These are phyloP conservation scores for Circinella minor DNA, from an alignment of 371 early-diverging fungal species.

Conservation along the genomic window DNA sequence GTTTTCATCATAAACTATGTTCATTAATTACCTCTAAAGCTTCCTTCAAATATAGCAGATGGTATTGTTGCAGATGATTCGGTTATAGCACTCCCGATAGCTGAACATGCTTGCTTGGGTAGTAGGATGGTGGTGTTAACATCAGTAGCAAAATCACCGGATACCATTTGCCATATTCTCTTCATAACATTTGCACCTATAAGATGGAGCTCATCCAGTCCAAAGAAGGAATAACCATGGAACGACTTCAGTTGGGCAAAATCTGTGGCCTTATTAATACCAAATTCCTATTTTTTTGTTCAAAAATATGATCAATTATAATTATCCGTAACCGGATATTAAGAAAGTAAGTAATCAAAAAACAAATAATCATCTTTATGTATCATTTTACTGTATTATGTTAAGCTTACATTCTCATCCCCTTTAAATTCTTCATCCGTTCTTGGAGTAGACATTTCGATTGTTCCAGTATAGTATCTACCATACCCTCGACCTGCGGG, in stretches of 20 bases:
- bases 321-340: background rate
- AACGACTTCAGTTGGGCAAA: background rate
- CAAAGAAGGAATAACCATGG: background rate
- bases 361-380: too few species aligned
- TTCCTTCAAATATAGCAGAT: background rate
- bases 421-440: background rate
- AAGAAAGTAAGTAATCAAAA: background rate
- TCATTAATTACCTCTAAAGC: background rate
- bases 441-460: background rate
- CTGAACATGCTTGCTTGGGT: background rate
- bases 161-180: background rate
- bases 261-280: background rate
- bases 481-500: slow-evolving; percentile 11
- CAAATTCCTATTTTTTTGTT: background rate
- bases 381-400: too few species aligned
- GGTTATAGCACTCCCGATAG: background rate
- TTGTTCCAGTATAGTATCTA: background rate
- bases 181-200: background rate
- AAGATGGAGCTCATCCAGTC: background rate
- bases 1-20: background rate
- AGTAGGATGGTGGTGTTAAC: background rate
- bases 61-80: too few species aligned
- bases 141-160: background rate
- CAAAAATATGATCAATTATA: too few species aligned
- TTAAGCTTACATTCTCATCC: too few species aligned